Evolutionary conservation across 179 eudicot genomes (phyloP).

Genomic region (Sideroxylon spinosum): DNA sequence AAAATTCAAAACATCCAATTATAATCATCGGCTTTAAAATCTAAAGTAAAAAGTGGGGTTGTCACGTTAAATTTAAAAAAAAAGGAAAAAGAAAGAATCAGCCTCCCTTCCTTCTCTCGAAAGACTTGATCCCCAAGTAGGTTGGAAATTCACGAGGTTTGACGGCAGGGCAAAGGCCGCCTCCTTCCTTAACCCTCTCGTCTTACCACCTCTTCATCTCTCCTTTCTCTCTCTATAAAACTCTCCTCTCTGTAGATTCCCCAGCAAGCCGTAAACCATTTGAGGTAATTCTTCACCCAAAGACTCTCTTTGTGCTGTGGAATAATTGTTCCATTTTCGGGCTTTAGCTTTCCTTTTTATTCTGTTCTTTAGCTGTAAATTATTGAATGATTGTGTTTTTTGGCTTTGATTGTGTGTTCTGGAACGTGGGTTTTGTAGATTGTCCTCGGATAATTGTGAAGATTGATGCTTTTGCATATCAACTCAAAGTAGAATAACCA

Average conservation of each 20-base stretch:
- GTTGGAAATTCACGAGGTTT: constrained; percentile 34
- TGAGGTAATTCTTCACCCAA: constrained; percentile 17
- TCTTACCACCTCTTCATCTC: constrained; percentile 1
- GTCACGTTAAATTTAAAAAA: background rate
- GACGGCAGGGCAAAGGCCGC: constrained; percentile 26
- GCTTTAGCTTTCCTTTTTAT: constrained; percentile 14
- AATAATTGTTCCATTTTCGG: background rate
- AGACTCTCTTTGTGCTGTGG: background rate
- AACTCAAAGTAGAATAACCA: background rate
- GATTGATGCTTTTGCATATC: constrained; percentile 10
- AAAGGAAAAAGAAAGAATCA: background rate
- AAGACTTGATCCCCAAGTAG: constrained; percentile 19
- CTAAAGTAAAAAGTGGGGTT: too few relatives aligned
- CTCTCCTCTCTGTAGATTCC: background rate
- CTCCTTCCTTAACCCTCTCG: constrained; percentile 1
- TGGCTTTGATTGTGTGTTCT: background rate
- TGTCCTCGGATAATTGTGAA: background rate
- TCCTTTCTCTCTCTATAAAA: background rate
- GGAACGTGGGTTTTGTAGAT: constrained; percentile 14
- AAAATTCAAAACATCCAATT: too few relatives aligned
- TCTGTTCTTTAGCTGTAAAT: constrained; percentile 5
- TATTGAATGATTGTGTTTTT: background rate
- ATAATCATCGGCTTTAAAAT: too few relatives aligned
- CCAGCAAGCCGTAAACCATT: constrained; percentile 17
- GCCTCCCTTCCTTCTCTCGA: too few relatives aligned